Evolutionary conservation across 306 rosid species (phyloP), one percentile per base, ranked within the genome.

Genomic region (Delonix regia): DNA sequence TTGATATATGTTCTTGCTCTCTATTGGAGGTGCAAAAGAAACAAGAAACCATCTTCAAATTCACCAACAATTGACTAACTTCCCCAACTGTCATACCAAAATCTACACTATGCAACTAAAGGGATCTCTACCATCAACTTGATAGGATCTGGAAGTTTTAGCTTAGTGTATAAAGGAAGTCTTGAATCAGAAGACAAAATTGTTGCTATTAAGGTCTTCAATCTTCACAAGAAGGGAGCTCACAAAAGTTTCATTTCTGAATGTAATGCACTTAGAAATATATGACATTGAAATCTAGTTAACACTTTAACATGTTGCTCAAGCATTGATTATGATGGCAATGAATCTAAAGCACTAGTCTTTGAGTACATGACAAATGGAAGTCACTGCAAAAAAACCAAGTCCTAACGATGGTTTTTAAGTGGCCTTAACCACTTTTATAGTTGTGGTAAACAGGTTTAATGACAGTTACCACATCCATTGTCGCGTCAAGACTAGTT

Each of bases 301-400:
- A 66, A 73, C 25, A 67, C 73, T 53, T 33, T 83, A 5, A 66
- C 76, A 11, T 75, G 68, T 71, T 83, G 83, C 73, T 82, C 76
- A 0, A 82, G 66, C 34, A 28, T 73, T 6, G 36, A 73, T 55
- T 44, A 34, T 10, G 39, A 39, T 0, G 77, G 77, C 8, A 24
- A 56, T 2, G 53, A 55, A 56, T 73, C 56, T 27, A 59, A 59
- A 28, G 64, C 64, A 24, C 36, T 57, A 11, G 18, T 57, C 9
- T 57, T 57, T 57, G 64, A 57, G 64, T 57, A 24, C 65, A 59
- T 59, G 65, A 12, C 65, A 59, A 59, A 59, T 13, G 65, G 65
- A 59, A 59, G 65, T n/a, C n/a, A n/a, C n/a, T n/a, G n/a, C n/a
- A n/a, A n/a, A n/a, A n/a, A n/a, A n/a, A n/a, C n/a, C n/a, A n/a